These are phyloP conservation scores for Lablab purpureus DNA, from an alignment of 306 rosid species.

Conservation along the genomic window DNA sequence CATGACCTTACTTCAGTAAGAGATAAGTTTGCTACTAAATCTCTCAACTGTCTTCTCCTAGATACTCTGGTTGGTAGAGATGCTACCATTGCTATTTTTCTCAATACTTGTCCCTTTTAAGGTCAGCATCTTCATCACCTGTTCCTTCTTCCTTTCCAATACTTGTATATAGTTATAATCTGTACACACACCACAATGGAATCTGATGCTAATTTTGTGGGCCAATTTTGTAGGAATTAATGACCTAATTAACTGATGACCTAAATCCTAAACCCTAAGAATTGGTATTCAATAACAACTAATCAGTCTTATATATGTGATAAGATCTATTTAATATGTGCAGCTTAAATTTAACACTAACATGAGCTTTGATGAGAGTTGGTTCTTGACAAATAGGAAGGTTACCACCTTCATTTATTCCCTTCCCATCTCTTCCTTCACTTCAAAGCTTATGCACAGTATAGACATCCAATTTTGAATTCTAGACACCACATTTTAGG, in stretches of 20 bases:
- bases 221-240: background rate
- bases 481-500: conserved; percentile 54
- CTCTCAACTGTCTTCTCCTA: background rate
- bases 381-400: conserved; percentile 7
- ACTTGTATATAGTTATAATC: background rate
- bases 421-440: conserved; percentile 1
- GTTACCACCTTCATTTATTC: conserved; percentile 17
- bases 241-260: background rate
- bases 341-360: background rate
- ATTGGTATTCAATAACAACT: background rate
- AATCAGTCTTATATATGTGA: background rate
- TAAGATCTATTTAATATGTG: background rate
- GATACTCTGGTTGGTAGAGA: background rate
- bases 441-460: conserved; percentile 25
- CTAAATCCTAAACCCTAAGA: too few relatives aligned
- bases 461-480: conserved; percentile 46
- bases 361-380: background rate
- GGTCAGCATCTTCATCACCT: background rate
- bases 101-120: background rate
- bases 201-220: conserved; percentile 3
- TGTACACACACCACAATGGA: background rate
- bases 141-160: background rate
- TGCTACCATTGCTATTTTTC: background rate
- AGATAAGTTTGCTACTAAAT: background rate
- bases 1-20: background rate